Evolutionary conservation across 108 stramenopile genomes (phyloP), one percentile per base, ranked within the genome.

Genomic region (Nitzschia palea): DNA sequence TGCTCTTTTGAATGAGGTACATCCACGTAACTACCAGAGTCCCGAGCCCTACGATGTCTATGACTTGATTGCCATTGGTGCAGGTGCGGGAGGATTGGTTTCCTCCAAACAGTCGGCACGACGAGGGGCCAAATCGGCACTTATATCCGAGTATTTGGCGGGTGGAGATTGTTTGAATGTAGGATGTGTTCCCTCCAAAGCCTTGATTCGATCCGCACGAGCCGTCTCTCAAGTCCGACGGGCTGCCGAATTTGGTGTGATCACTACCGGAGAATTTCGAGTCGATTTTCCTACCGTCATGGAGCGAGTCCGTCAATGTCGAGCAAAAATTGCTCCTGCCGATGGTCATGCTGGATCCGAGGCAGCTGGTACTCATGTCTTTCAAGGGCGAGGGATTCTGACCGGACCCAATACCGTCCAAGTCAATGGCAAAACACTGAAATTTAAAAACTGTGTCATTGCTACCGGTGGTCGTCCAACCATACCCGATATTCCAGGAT

Each of bases 151-250:
- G 36, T 77, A 84, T 56, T 73, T 94, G 52, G 93, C 93, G 5
- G 93, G 93, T n/a, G 93, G 93, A 1, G 93, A 94, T 59, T 94
- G 93, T 66, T 59, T 94, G 18, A 94, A 94, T 68, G 89, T 93
- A 0, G 98, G 98, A 44, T 98, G 98, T 75, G 96, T 98, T 32
- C 98, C 98, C 1, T 86, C 83, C 57, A 98, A 98, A 77, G 95
- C 96, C 0, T 79, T 98, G 59, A 65, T 98, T 29, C 80, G 86
- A 44, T 86, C 83, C 32, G 95, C 95, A 10, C 78, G 76, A 60
- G 69, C 85, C 14, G 67, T 90, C 23, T 44, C 80, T 28, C 81
- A 92, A 63, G 85, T 91, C 8, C 58, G 62, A 44, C 65, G 85
- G 57, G 88, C 88, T 31, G 76, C 84, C 37, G 82, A 94, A 42